These are phyloP conservation scores for Cucumis melo DNA, from an alignment of 306 rosid genomes.

Conservation along the genomic window DNA sequence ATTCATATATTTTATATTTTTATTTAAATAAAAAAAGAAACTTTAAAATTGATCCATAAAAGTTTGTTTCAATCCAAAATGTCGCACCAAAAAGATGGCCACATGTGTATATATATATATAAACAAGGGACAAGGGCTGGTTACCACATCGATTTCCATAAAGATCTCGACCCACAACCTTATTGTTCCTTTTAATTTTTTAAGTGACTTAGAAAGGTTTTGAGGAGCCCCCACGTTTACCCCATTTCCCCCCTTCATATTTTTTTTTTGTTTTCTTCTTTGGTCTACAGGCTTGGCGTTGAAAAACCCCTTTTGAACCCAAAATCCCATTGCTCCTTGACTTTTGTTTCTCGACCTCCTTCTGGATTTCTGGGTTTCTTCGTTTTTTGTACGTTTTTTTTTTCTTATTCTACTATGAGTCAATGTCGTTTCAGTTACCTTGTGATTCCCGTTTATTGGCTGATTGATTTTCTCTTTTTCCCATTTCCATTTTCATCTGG, in stretches of 20 bases:
- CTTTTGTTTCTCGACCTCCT: background rate
- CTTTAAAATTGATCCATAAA: background rate
- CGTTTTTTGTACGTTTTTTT: background rate
- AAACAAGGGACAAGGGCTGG: background rate
- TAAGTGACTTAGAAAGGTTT: background rate
- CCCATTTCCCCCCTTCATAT: background rate
- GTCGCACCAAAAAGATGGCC: background rate
- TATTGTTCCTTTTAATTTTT: background rate
- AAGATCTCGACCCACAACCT: background rate
- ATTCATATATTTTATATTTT: too few species aligned
- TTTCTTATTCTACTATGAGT: background rate
- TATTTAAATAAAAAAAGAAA: background rate
- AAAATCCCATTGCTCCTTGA: background rate
- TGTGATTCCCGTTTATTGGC: background rate
- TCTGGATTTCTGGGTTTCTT: background rate
- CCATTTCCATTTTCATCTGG: background rate
- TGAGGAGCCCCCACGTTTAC: background rate
- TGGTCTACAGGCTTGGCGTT: background rate
- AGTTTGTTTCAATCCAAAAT: conserved; percentile 5
- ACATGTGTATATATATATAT: background rate
- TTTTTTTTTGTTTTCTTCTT: background rate
- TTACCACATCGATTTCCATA: background rate
- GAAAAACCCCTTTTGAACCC: background rate
- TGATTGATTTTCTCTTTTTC: background rate
- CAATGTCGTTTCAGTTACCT: background rate